Percentiles rank a stretch among this genome's conserved stretches.
Evolutionary conservation across 768 basidiomycete genomes (phyloP).

Genomic region (Kwoniella dendrophila): DNA sequence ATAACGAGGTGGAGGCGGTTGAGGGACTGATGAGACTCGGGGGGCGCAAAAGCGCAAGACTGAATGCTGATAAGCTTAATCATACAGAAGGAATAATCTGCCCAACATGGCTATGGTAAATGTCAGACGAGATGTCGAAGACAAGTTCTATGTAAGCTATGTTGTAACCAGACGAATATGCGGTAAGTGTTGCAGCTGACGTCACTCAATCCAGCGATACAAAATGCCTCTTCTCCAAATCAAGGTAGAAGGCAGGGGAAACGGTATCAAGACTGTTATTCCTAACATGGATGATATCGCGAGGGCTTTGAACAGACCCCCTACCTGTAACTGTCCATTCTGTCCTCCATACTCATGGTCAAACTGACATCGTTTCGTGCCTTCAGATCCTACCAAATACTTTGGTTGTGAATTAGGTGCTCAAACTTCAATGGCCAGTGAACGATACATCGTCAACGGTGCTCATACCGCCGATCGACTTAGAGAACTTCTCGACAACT

Average conservation of each 20-base stretch:
- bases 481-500: slow-evolving; percentile 90
- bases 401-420: slow-evolving; percentile 98
- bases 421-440: slow-evolving; percentile 93
- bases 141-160: slow-evolving; percentile 55
- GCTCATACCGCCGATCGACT: slow-evolving; percentile 88
- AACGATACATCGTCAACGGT: slow-evolving; percentile 98
- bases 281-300: slow-evolving; percentile 99
- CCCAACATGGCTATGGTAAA: slow-evolving; percentile 56
- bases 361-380: not conserved
- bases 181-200: too few relatives aligned
- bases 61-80: not conserved
- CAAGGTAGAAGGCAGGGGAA: slow-evolving; percentile 98
- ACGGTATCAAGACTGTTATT: slow-evolving; percentile 98
- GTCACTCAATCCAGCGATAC: slow-evolving; percentile 35
- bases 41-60: not conserved
- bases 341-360: not conserved
- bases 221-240: slow-evolving; percentile 94
- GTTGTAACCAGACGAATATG: not conserved
- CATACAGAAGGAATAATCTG: slow-evolving; percentile 6
- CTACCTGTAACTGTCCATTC: slow-evolving; percentile 68
- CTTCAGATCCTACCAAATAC: slow-evolving; percentile 90
- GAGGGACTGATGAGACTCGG: too few relatives aligned
- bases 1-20: too few relatives aligned
- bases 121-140: slow-evolving; percentile 56
- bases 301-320: slow-evolving; percentile 88